Base-by-base conservation (phyloP, 164 flowering plant genomes). In the Saururus chinensis region DNA sequence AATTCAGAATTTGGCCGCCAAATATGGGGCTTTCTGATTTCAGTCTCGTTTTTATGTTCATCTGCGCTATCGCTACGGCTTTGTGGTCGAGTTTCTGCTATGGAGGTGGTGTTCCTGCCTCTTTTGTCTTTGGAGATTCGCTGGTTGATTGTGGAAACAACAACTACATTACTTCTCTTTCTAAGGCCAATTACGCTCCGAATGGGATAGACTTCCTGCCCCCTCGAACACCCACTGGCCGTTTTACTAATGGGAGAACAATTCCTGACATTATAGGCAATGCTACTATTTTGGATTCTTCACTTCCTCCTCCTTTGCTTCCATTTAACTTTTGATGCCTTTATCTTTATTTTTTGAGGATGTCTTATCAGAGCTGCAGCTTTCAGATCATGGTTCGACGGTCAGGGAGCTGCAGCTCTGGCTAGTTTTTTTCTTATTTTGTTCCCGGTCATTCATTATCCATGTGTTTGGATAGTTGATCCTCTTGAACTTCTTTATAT, bases 91-190 rank as follows among this genome's bases (percentile, higher is more conserved):
- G 12, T 42, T 42, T 14, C 49, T 73, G 77, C 57, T 61, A 57
- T 40, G 75, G 68, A 12, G 40, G 63, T 9, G 51, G 23, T 13
- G 12, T 70, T 59, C 80, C 87, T n/a, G 83, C 89, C 8, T 74
- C 65, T 57, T 89, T 84, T 70, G 74, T 86, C 1, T 85, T 89
- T 49, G 97, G 97, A 11, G 95, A 89, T 70, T 89, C 97, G 0
- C 64, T 88, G 68, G 87, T 88, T 63, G 97, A 90, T 63, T 80
- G 53, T 0, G 95, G 97, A 52, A 90, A 90, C 75, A 90, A 90
- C 65, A 82, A 90, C 76, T 90, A 85, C 74, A 77, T 86, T 53
- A 45, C 59, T 11, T 66, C 90, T 23, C 73, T 90, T 22, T 80
- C 95, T 4, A 82, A 76, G 68, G 92, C 97, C 7, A 76, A 90